A percentile compares a stretch with the other conserved stretches of the same genome.
phyloP scores from a whole-genome alignment of 1,284 basidiomycete species.

The Agroathelia rolfsii region DNA sequence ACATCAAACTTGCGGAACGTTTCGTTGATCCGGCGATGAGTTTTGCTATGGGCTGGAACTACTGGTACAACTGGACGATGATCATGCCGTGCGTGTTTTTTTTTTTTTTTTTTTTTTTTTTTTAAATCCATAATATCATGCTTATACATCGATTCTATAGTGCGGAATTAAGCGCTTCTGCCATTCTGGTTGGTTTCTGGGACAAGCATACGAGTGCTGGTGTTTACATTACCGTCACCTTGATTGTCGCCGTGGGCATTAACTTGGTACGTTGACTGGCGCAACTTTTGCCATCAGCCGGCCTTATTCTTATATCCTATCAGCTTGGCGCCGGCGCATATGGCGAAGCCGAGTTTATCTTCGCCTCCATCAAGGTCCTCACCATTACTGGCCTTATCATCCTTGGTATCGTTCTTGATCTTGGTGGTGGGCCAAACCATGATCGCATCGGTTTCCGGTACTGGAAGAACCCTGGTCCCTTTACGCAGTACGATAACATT shows the following conservation, averaged over 20 bases:
- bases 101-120: constrained; percentile 24
- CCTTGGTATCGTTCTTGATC: constrained; percentile 59
- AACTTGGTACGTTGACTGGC: constrained; percentile 73
- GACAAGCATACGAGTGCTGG: constrained; percentile 48
- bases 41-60: constrained; percentile 80
- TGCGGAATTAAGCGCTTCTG: constrained; percentile 53
- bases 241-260: constrained; percentile 64
- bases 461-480: constrained; percentile 70
- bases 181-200: constrained; percentile 77
- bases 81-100: constrained; percentile 72
- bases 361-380: constrained; percentile 68
- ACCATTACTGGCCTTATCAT: constrained; percentile 61
- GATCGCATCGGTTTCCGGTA: constrained; percentile 50
- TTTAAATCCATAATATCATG: background rate
- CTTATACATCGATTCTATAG: background rate
- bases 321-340: constrained; percentile 36
- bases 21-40: constrained; percentile 76
- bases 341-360: constrained; percentile 65
- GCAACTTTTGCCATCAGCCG: constrained; percentile 11
- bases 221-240: constrained; percentile 71
- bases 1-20: constrained; percentile 71
- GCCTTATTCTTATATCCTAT: constrained; percentile 3
- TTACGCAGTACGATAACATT: constrained; percentile 47
- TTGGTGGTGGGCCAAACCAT: constrained; percentile 48
- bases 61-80: constrained; percentile 66